phyloP scores from a whole-genome alignment of 2,329 filamentous ascomycete species.

The Fusarium torulosum region DNA sequence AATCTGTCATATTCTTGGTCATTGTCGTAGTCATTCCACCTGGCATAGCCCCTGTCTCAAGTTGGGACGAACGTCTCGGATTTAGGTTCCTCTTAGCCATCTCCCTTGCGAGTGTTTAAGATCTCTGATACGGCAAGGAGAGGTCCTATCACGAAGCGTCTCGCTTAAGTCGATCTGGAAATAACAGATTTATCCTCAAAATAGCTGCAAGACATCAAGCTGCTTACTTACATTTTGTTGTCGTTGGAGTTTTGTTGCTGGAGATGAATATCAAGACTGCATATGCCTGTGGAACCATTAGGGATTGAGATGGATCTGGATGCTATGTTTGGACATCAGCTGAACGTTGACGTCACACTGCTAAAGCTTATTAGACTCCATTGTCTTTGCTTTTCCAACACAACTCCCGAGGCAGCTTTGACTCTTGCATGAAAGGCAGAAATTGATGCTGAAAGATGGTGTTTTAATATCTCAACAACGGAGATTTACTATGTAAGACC shows the following conservation, averaged over 20 bases:
- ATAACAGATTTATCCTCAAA: neutral
- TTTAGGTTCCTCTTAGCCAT: constrained; percentile 8
- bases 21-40: constrained; percentile 25
- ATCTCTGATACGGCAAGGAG: constrained; percentile 6
- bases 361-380: neutral
- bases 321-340: neutral
- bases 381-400: constrained; percentile 17
- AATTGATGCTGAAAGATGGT: constrained; percentile 3
- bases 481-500: neutral
- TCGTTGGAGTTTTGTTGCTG: neutral
- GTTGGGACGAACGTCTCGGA: constrained; percentile 38
- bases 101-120: constrained; percentile 26
- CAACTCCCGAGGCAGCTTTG: neutral
- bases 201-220: too few species aligned
- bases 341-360: constrained; percentile 33
- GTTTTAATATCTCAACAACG: neutral
- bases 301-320: neutral
- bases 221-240: too few species aligned
- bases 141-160: neutral
- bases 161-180: neutral
- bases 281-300: too few species aligned
- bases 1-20: constrained; percentile 1
- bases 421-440: constrained; percentile 16
- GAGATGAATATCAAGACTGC: neutral
- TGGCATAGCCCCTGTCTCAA: constrained; percentile 36